Conservation (phyloP, 208 protist species). For the Wallacemonas collosoma region DNA sequence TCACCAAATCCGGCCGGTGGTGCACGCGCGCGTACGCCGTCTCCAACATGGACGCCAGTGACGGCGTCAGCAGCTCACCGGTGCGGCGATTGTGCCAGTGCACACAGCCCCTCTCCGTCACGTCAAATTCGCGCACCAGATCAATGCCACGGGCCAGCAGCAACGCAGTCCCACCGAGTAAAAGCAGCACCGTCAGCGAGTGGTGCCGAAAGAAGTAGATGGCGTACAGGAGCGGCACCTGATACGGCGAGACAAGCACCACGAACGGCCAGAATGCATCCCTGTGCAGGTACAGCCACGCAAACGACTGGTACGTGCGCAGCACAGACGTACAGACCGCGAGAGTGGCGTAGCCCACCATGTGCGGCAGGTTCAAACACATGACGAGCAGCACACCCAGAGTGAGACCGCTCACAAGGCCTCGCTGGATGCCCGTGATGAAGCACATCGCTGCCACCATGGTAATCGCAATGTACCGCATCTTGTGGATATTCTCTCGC, state of each 20-base stretch:
- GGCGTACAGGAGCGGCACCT: slow-evolving; percentile 54
- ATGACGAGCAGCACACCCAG: slow-evolving; percentile 57
- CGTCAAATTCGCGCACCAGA: slow-evolving; percentile 76
- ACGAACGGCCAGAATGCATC: slow-evolving; percentile 55
- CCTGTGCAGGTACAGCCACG: slow-evolving; percentile 63
- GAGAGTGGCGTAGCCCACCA: slow-evolving; percentile 59
- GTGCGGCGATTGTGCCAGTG: slow-evolving; percentile 42
- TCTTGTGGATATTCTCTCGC: slow-evolving; percentile 62
- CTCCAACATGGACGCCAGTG: slow-evolving; percentile 71
- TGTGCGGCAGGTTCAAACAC: slow-evolving; percentile 72
- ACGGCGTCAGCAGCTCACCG: slow-evolving; percentile 39
- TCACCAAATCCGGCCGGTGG: slow-evolving; percentile 48
- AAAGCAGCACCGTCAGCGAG: slow-evolving; percentile 39
- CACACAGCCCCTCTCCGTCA: slow-evolving; percentile 64
- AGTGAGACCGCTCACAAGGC: slow-evolving; percentile 58
- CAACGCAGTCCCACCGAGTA: slow-evolving; percentile 55
- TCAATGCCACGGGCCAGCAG: slow-evolving; percentile 64
- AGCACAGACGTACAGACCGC: slow-evolving; percentile 47
- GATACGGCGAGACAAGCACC: slow-evolving; percentile 50
- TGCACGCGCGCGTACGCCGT: slow-evolving; percentile 59
- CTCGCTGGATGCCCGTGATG: slow-evolving; percentile 29
- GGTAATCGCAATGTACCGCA: slow-evolving; percentile 73
- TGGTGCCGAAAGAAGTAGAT: slow-evolving; percentile 68
- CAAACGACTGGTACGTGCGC: slow-evolving; percentile 49
- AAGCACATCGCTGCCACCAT: slow-evolving; percentile 43